Evolutionary conservation across 2,329 filamentous ascomycete genomes (phyloP), one percentile per base, ranked within the genome.

Genomic region (Fusarium domesticum): DNA sequence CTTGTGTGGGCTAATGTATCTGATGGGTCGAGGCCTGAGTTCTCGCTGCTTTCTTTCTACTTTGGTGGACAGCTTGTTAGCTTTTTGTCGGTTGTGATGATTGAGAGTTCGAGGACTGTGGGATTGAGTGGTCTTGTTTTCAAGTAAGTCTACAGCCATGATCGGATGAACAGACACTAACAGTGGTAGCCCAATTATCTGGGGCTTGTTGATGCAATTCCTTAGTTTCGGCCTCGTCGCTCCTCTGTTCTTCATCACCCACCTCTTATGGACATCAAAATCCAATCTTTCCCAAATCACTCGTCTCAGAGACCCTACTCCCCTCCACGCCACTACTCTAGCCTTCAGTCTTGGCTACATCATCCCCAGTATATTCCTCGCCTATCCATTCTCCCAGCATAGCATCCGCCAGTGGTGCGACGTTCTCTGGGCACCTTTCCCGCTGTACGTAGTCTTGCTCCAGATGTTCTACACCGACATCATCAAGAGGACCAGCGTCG

Each of bases 331-430:
- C 5, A 40, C 57, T 1, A 43, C 54, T 3, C 58, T 57, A 0
- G 48, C 56, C 4, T 46, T 61, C 31, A 1, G 48, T 0, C 35
- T 61, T 4, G 60, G 60, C 30, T 62, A 59, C 8, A 4, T 59
- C 2, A 20, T 58, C 2, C 53, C 48, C 6, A 44, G 47, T 4
- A 39, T 43, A 1, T 43, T 60, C 32, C 11, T 60, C 20, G 42
- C 37, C 1, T 58, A 50, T 7, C 60, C 58, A 0, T 59, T 60
- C 39, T 39, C 48, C 1, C 35, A 54, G 4, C 25, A 44, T 3
- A 40, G 48, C 6, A n/a, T 52, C 2, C 46, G 56, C 23, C 60
- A 62, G 41, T 56, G 51, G 52, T 18, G 35, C 28, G 52, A 53
- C n/a, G 42, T 48, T 1, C 20, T 58, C 14, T 62, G 60, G 60